phyloP scores from a whole-genome alignment of 306 rosid genomes.

The Erythrophleum fordii region DNA sequence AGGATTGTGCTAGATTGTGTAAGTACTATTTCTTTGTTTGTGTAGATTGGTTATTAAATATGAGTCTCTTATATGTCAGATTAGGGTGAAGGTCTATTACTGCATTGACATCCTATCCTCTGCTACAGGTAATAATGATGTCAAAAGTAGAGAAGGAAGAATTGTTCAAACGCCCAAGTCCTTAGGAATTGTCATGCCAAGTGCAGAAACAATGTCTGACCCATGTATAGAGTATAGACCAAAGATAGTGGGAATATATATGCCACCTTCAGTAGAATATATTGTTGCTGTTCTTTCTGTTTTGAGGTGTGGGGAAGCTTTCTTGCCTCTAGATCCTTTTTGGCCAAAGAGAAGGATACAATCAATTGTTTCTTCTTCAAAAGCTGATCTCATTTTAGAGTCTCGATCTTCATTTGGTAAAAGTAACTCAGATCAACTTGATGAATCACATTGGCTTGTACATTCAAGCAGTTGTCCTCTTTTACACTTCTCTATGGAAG shows the following conservation, averaged over 20 bases:
- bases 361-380: conserved; percentile 58
- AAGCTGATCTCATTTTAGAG: conserved; percentile 62
- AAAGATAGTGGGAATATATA: conserved; percentile 73
- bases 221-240: conserved; percentile 45
- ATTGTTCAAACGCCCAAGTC: conserved; percentile 30
- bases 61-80: conserved; percentile 3
- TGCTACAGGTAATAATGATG: conserved; percentile 40
- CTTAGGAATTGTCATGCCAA: conserved; percentile 11
- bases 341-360: conserved; percentile 78
- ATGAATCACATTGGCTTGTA: conserved; percentile 57
- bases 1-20: not conserved
- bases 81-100: conserved; percentile 19
- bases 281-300: conserved; percentile 78
- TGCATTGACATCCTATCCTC: conserved; percentile 1
- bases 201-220: conserved; percentile 39
- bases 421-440: conserved; percentile 44
- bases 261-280: conserved; percentile 82
- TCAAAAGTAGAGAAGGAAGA: conserved; percentile 10
- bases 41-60: not conserved
- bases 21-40: not conserved
- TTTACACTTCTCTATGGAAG: conserved; percentile 61
- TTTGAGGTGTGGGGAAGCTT: conserved; percentile 75
- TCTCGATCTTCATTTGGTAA: conserved; percentile 53
- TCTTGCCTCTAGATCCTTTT: conserved; percentile 83
- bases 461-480: conserved; percentile 44